Evolutionary conservation across 495 filamentous ascomycete species (phyloP).

Genomic region (Stereocaulon alpinum): DNA sequence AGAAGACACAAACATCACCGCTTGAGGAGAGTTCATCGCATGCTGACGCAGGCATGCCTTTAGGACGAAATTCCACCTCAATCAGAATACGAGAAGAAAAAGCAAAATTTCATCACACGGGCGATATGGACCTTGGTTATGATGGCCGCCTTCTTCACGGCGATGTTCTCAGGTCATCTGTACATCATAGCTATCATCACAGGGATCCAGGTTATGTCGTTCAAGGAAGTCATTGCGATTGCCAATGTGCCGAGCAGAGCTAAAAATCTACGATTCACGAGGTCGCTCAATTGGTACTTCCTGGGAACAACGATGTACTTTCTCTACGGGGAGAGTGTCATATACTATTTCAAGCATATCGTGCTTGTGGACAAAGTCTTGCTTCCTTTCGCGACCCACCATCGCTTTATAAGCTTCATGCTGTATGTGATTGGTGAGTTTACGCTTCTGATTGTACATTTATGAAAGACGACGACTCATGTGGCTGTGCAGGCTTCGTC

Average conservation of each 20-base stretch:
- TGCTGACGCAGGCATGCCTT: constrained; percentile 2
- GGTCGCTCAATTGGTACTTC: constrained; percentile 97
- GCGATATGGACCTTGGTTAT: constrained; percentile 98
- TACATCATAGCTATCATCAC: constrained; percentile 92
- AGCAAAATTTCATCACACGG: constrained; percentile 92
- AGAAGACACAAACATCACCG: background rate
- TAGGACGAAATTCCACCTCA: constrained; percentile 31
- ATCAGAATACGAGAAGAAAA: constrained; percentile 96
- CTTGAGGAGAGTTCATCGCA: background rate
- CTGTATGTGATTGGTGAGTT: constrained; percentile 88
- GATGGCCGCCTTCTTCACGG: constrained; percentile 85
- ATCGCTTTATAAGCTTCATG: constrained; percentile 96
- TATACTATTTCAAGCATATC: constrained; percentile 99
- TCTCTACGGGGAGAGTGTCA: constrained; percentile 94
- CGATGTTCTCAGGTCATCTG: constrained; percentile 90
- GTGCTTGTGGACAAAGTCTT: constrained; percentile 89
- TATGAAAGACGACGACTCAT: background rate
- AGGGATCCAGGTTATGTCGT: constrained; percentile 88
- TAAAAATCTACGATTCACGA: constrained; percentile 85
- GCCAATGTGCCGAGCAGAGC: constrained; percentile 86
- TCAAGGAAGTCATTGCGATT: constrained; percentile 99
- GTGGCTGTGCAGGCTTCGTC: constrained; percentile 68
- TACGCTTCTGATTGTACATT: background rate
- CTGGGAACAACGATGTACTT: constrained; percentile 99
- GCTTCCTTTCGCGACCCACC: constrained; percentile 88